Conservation (phyloP, 164 flowering plant genomes). For the Malania oleifera region DNA sequence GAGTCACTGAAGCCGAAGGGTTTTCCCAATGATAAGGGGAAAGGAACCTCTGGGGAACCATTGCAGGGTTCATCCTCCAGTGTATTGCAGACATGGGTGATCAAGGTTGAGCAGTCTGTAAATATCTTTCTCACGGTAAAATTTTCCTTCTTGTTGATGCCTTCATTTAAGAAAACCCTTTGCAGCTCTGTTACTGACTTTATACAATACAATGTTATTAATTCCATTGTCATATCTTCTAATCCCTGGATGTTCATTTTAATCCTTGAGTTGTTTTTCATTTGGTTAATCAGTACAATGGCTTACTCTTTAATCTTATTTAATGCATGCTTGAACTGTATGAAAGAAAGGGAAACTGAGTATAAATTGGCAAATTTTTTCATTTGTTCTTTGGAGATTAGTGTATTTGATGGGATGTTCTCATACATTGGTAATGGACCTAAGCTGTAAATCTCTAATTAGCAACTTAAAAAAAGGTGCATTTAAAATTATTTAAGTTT, state of each 20-base stretch:
- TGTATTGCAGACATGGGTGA: conserved; percentile 51
- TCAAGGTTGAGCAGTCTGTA: conserved; percentile 70
- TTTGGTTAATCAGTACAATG: too few species aligned
- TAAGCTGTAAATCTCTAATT: too few species aligned
- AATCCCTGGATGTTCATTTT: too few species aligned
- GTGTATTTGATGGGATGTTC: too few species aligned
- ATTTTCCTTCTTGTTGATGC: background rate
- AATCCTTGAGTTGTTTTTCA: background rate
- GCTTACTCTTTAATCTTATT: too few species aligned
- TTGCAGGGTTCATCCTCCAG: conserved; percentile 30
- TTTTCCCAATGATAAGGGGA: conserved; percentile 27
- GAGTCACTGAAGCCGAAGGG: conserved; percentile 43
- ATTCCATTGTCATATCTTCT: background rate
- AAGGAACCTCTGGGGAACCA: conserved; percentile 20
- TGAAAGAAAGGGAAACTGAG: too few species aligned
- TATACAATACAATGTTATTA: background rate
- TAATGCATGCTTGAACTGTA: too few species aligned
- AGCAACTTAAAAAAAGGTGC: too few species aligned
- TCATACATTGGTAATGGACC: too few species aligned
- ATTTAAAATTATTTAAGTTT: too few species aligned
- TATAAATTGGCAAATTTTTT: too few species aligned
- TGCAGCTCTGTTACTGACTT: background rate
- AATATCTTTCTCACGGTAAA: conserved; percentile 75
- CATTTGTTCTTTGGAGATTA: too few species aligned
- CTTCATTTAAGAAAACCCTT: background rate